A percentile compares a stretch with the other conserved stretches of the same genome.
Evolutionary conservation across 2,329 filamentous ascomycete species (phyloP).

Genomic region (Curvularia sp.): DNA sequence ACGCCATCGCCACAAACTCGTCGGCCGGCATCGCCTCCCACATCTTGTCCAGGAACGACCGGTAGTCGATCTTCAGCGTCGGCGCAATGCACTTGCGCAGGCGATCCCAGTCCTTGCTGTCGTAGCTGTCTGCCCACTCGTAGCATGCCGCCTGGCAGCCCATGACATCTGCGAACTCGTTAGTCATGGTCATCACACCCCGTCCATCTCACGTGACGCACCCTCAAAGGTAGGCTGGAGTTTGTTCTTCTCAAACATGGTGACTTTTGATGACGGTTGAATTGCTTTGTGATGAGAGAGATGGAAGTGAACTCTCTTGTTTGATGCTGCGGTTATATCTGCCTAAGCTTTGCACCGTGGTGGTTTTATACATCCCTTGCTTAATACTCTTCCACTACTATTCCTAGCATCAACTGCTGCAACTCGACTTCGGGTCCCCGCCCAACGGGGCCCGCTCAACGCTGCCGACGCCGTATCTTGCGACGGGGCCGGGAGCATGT

Average conservation of each 20-base stretch:
- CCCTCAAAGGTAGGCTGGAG: conserved; percentile 47
- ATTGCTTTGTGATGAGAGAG: not conserved
- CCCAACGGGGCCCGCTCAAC: conserved; percentile 28
- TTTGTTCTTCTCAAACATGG: conserved; percentile 41
- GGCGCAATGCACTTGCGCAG: conserved; percentile 68
- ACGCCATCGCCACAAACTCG: conserved; percentile 62
- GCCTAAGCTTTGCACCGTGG: conserved; percentile 7
- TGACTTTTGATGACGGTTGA: conserved; percentile 10
- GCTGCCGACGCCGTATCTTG: conserved; percentile 27
- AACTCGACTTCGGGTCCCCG: conserved; percentile 44
- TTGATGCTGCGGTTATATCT: conserved; percentile 5
- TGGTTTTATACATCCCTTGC: conserved; percentile 30
- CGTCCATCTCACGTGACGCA: conserved; percentile 19
- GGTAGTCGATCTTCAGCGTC: conserved; percentile 72
- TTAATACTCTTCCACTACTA: conserved; percentile 13
- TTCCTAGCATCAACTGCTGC: conserved; percentile 22
- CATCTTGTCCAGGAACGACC: conserved; percentile 60
- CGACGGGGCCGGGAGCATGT: conserved; percentile 37
- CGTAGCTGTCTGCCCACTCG: conserved; percentile 71
- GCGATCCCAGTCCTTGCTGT: conserved; percentile 70
- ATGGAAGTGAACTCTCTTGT: not conserved
- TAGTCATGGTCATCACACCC: conserved; percentile 18
- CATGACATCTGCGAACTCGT: conserved; percentile 54
- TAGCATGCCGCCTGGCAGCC: conserved; percentile 60
- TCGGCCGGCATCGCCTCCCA: conserved; percentile 65